These are phyloP conservation scores for Daldinia bambusicola DNA, from an alignment of 495 filamentous ascomycete species.

Conservation along the genomic window DNA sequence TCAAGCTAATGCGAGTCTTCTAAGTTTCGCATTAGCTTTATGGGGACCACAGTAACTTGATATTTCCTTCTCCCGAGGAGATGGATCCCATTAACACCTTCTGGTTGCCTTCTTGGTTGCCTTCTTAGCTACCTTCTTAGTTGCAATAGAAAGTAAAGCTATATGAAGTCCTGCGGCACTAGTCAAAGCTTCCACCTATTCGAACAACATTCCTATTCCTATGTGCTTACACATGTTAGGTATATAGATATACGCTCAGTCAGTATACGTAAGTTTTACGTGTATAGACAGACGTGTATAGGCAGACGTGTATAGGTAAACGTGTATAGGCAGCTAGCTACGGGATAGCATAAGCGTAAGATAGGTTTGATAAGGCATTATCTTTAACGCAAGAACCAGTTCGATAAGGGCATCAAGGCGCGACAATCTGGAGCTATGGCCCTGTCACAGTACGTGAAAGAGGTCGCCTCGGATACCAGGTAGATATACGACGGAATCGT, in stretches of 20 bases:
- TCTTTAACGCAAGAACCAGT: slow-evolving; percentile 16
- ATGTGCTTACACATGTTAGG: slow-evolving; percentile 2
- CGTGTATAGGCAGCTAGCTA: slow-evolving; percentile 15
- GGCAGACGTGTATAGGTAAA: slow-evolving; percentile 13
- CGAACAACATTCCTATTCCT: slow-evolving; percentile 27
- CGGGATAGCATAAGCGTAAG: slow-evolving; percentile 2
- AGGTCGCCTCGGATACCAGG: too few relatives aligned
- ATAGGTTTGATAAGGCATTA: slow-evolving; percentile 13
- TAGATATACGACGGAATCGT: too few relatives aligned
- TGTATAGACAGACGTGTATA: slow-evolving; percentile 23
- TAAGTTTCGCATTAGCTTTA: slow-evolving; percentile 36
- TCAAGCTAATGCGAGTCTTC: slow-evolving; percentile 39
- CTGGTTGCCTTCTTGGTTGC: too few relatives aligned
- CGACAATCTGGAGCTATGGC: neutral
- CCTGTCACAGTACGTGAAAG: too few relatives aligned
- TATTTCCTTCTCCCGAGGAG: slow-evolving; percentile 26
- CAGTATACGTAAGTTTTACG: slow-evolving; percentile 5
- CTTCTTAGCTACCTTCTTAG: too few relatives aligned
- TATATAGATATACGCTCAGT: neutral
- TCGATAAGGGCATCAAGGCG: slow-evolving; percentile 27
- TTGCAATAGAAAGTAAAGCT: slow-evolving; percentile 28
- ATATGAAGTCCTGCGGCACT: slow-evolving; percentile 38
- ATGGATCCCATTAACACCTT: slow-evolving; percentile 34
- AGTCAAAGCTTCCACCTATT: slow-evolving; percentile 43
- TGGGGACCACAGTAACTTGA: slow-evolving; percentile 24